Conservation (phyloP, 2,329 filamentous ascomycete species). For the Diaporthe batatas region DNA sequence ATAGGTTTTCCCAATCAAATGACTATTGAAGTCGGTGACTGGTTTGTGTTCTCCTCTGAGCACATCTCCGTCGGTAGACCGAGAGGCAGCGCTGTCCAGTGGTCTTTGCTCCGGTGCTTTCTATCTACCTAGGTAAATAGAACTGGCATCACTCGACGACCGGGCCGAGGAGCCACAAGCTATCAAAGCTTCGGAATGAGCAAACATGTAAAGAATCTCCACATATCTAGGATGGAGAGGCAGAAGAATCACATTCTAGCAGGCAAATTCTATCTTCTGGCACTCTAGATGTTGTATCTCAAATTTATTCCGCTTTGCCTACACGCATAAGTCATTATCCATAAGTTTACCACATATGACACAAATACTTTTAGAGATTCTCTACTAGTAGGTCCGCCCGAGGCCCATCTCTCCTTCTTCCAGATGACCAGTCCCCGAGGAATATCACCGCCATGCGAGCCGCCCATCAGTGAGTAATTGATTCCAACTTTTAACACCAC, state of each 20-base stretch:
- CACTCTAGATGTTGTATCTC: not conserved
- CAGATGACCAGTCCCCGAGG: not conserved
- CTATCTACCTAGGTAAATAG: not conserved
- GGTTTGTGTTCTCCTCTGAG: not conserved
- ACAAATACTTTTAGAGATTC: too few relatives aligned
- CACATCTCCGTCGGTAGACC: not conserved
- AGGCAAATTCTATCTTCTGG: constrained; percentile 4
- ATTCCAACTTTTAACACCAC: not conserved
- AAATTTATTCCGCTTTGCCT: too few relatives aligned
- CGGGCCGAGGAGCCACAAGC: not conserved
- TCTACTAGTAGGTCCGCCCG: too few relatives aligned
- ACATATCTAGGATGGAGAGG: too few relatives aligned
- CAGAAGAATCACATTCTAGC: not conserved
- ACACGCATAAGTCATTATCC: not conserved
- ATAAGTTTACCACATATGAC: too few relatives aligned
- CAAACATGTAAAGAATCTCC: too few relatives aligned
- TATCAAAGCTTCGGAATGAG: not conserved
- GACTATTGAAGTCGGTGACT: not conserved
- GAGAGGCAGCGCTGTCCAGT: not conserved
- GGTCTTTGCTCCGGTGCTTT: not conserved
- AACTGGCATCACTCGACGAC: not conserved
- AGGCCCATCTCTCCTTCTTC: not conserved
- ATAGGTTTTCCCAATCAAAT: not conserved
- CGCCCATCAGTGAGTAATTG: too few relatives aligned
- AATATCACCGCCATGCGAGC: not conserved